Conservation (phyloP, 495 filamentous ascomycete species). For the Polyplosphaeria fusca region DNA sequence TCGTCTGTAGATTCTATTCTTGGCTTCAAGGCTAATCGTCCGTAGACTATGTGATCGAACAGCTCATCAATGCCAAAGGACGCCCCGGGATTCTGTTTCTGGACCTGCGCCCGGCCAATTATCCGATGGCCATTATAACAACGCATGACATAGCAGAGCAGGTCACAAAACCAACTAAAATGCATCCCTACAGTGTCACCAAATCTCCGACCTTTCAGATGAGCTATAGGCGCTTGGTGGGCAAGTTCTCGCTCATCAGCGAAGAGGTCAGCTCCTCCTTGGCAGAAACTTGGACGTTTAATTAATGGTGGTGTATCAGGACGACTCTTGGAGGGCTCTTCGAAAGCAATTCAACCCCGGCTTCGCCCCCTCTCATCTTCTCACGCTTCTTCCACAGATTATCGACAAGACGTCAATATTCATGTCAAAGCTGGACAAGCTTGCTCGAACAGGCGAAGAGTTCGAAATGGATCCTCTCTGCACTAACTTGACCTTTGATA, state of each 20-base stretch:
- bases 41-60: constrained; percentile 23
- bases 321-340: constrained; percentile 23
- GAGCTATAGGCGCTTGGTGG: constrained; percentile 39
- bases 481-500: constrained; percentile 32
- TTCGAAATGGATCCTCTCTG: constrained; percentile 28
- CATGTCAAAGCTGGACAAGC: constrained; percentile 17
- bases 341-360: constrained; percentile 33
- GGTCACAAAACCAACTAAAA: constrained; percentile 41
- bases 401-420: constrained; percentile 27
- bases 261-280: constrained; percentile 31
- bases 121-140: constrained; percentile 31
- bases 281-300: not conserved
- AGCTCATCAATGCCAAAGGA: constrained; percentile 10
- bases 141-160: constrained; percentile 28
- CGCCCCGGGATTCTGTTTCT: constrained; percentile 7
- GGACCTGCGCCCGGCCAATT: constrained; percentile 41
- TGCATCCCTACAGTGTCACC: constrained; percentile 44
- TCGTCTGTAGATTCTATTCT: too few species aligned
- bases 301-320: constrained; percentile 1
- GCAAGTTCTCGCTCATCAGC: constrained; percentile 40
- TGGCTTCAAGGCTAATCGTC: too few species aligned
- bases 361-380: constrained; percentile 30
- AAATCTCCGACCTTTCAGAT: constrained; percentile 43
- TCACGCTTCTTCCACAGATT: constrained; percentile 30
- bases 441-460: constrained; percentile 16